Evolutionary conservation across 2,329 filamentous ascomycete species (phyloP).

Genomic region (Aphanocladium album): DNA sequence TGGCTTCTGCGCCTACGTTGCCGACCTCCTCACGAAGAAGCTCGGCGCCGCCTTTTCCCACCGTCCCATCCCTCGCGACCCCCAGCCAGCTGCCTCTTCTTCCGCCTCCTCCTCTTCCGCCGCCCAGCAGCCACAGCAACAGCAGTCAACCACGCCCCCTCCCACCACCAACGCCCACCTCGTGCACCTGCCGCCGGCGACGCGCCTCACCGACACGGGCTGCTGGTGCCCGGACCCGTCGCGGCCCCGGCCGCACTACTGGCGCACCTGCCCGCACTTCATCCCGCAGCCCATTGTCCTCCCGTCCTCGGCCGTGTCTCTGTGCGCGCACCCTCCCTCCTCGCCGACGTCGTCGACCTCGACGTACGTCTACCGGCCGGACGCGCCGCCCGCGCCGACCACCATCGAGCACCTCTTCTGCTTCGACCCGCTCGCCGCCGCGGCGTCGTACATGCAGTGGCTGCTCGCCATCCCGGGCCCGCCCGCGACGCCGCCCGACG

Average conservation of each 20-base stretch:
- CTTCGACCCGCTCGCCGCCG: conserved; percentile 10
- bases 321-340: conserved; percentile 3
- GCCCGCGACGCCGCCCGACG: conserved; percentile 9
- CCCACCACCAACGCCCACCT: neutral
- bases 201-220: conserved; percentile 1
- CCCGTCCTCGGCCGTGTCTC: neutral
- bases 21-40: neutral
- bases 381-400: neutral
- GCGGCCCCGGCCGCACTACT: conserved; percentile 3
- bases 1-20: conserved; percentile 7
- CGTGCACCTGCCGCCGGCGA: conserved; percentile 4
- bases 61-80: neutral
- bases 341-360: neutral
- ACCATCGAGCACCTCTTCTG: conserved; percentile 11
- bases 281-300: conserved; percentile 6
- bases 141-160: neutral
- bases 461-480: conserved; percentile 8
- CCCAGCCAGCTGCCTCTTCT: too few species aligned
- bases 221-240: conserved; percentile 12
- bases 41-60: neutral
- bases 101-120: too few species aligned
- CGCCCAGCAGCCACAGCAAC: neutral
- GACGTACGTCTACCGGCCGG: neutral
- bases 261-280: conserved; percentile 9
- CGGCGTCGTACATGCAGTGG: conserved; percentile 11